A percentile compares a stretch with the other conserved stretches of the same genome.
Evolutionary conservation across 2,329 filamentous ascomycete species (phyloP).

Genomic region (Pseudocercospora vitis): DNA sequence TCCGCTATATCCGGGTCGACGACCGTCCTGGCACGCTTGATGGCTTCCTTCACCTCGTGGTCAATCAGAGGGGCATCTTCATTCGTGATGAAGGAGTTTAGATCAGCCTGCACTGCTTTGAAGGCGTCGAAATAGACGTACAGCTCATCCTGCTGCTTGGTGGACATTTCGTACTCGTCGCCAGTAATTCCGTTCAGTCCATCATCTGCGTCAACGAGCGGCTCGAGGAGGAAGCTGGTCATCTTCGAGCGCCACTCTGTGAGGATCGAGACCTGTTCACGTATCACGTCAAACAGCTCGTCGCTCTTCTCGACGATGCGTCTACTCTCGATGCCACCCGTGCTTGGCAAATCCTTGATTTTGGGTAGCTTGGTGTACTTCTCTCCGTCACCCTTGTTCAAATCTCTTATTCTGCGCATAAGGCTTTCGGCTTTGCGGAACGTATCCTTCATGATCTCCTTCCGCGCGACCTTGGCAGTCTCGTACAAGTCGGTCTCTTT

Average conservation of each 20-base stretch:
- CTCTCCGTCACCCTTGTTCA: constrained; percentile 25
- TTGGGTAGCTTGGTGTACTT: constrained; percentile 53
- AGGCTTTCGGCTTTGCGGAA: constrained; percentile 60
- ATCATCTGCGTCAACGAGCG: constrained; percentile 80
- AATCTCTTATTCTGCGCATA: constrained; percentile 61
- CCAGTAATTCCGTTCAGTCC: constrained; percentile 71
- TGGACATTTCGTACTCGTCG: constrained; percentile 85
- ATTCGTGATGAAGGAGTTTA: constrained; percentile 73
- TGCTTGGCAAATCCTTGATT: constrained; percentile 53
- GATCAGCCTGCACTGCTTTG: constrained; percentile 73
- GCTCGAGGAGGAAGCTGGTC: constrained; percentile 67
- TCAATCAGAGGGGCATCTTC: constrained; percentile 72
- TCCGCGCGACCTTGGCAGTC: constrained; percentile 71
- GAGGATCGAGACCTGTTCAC: constrained; percentile 69
- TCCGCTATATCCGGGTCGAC: constrained; percentile 59
- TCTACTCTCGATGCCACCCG: constrained; percentile 71
- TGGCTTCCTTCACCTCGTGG: constrained; percentile 62
- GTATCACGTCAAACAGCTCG: constrained; percentile 63
- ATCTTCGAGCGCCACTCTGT: constrained; percentile 74
- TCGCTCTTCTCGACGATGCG: constrained; percentile 66
- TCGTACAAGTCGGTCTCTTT: constrained; percentile 74
- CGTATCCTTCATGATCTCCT: constrained; percentile 68
- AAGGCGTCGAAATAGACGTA: constrained; percentile 82
- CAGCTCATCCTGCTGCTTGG: constrained; percentile 82
- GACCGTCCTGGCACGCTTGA: constrained; percentile 27